phyloP scores from a whole-genome alignment of 1,284 basidiomycete species.

The Psilocybe mexicana region DNA sequence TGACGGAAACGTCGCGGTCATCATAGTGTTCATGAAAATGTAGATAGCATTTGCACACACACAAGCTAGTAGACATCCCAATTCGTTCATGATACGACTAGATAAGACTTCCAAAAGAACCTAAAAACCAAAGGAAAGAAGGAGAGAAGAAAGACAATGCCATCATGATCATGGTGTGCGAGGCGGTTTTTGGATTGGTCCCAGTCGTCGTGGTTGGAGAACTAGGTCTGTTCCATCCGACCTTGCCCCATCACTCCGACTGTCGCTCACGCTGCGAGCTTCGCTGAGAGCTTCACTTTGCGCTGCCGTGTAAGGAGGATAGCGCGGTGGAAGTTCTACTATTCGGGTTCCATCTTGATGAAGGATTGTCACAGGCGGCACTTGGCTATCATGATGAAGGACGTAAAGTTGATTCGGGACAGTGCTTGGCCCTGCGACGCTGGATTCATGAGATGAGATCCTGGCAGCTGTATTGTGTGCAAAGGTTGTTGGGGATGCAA shows the following conservation, averaged over 20 bases:
- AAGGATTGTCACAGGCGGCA: slow-evolving; percentile 58
- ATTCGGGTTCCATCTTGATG: slow-evolving; percentile 54
- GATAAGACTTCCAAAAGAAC: background rate
- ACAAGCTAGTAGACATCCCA: background rate
- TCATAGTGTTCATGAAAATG: background rate
- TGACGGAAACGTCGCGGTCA: background rate
- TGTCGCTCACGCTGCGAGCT: slow-evolving; percentile 20
- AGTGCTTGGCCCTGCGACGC: slow-evolving; percentile 9
- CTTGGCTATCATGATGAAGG: slow-evolving; percentile 57
- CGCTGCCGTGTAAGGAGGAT: slow-evolving; percentile 30
- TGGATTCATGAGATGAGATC: slow-evolving; percentile 12
- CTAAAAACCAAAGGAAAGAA: background rate
- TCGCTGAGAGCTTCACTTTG: slow-evolving; percentile 17
- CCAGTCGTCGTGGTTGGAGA: slow-evolving; percentile 30
- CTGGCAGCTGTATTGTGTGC: slow-evolving; percentile 5
- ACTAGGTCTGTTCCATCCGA: slow-evolving; percentile 20
- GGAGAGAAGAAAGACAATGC: background rate
- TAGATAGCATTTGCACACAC: background rate
- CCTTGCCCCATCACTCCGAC: slow-evolving; percentile 23
- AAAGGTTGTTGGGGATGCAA: slow-evolving; percentile 9
- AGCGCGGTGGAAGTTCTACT: slow-evolving; percentile 58
- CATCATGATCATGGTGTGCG: background rate
- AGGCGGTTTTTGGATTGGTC: slow-evolving; percentile 22
- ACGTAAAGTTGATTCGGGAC: slow-evolving; percentile 49
- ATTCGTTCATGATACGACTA: background rate